Conservation (phyloP, 495 filamentous ascomycete species). For the Neurospora africana region DNA sequence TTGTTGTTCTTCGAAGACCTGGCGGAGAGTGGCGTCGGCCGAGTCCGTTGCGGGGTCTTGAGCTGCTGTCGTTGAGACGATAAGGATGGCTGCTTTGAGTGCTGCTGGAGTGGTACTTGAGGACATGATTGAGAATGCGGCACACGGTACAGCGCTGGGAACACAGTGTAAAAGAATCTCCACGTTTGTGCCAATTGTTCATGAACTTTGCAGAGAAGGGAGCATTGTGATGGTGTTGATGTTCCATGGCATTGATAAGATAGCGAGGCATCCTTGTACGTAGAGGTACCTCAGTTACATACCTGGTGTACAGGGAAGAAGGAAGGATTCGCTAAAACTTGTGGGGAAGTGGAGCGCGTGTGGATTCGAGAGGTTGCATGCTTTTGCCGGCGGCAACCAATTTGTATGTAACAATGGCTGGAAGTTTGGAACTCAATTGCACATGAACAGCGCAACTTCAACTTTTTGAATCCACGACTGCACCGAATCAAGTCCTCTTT, state of each 20-base stretch:
- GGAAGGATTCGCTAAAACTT: not conserved
- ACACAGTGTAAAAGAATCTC: not conserved
- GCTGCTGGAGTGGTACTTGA: constrained; percentile 18
- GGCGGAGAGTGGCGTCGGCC: constrained; percentile 49
- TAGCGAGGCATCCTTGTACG: not conserved
- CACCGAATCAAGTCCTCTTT: not conserved
- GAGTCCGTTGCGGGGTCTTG: constrained; percentile 71
- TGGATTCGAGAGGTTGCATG: not conserved
- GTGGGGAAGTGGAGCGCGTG: not conserved
- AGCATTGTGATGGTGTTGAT: not conserved
- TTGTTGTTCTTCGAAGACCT: constrained; percentile 52
- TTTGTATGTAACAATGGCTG: not conserved
- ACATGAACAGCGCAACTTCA: not conserved
- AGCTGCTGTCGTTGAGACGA: constrained; percentile 89
- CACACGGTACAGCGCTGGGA: not conserved
- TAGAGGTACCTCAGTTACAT: not conserved
- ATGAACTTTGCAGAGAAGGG: not conserved
- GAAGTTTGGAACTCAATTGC: not conserved
- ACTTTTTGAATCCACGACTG: not conserved
- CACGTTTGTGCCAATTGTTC: not conserved
- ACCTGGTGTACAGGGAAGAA: no score
- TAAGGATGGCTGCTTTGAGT: constrained; percentile 63
- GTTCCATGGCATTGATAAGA: not conserved
- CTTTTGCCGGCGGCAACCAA: not conserved
- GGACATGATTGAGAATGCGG: not conserved